Percentiles rank a stretch among this genome's conserved stretches.
Conservation (phyloP, 208 protist species). For the Leishmania martiniquensis region DNA sequence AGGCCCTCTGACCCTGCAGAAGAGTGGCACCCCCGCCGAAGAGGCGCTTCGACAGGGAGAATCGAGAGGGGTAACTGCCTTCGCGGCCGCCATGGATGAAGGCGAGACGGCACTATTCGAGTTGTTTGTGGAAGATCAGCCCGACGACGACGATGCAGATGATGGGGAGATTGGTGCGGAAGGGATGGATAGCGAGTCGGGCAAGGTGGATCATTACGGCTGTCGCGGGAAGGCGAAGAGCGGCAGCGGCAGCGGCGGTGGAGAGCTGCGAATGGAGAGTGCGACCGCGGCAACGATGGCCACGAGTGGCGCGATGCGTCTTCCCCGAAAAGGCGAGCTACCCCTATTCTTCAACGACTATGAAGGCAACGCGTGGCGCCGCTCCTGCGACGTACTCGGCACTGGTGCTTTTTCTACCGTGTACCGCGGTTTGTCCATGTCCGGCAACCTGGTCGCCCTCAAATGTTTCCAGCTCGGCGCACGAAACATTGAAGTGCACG, state of each 20-base stretch:
- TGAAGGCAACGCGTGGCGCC: constrained; percentile 62
- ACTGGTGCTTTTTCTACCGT: constrained; percentile 64
- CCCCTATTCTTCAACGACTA: constrained; percentile 64
- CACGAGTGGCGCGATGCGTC: not conserved
- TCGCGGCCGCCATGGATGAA: constrained; percentile 2
- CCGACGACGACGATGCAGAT: constrained; percentile 25
- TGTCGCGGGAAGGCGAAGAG: not conserved
- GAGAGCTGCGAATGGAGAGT: not conserved
- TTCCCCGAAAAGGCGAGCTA: constrained; percentile 36
- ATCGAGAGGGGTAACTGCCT: not conserved
- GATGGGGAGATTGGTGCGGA: not conserved
- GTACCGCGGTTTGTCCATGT: constrained; percentile 64
- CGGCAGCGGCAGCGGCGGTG: not conserved
- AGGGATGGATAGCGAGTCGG: not conserved
- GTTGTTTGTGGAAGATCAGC: constrained; percentile 38
- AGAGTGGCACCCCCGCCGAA: not conserved
- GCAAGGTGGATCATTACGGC: too few species aligned
- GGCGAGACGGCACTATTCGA: constrained; percentile 54
- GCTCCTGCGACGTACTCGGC: constrained; percentile 53
- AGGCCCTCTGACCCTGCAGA: not conserved
- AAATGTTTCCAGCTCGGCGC: constrained; percentile 72
- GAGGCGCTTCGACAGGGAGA: not conserved
- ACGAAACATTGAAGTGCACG: constrained; percentile 50
- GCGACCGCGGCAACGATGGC: not conserved
- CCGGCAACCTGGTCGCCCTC: constrained; percentile 69